Evolutionary conservation across 2,329 filamentous ascomycete species (phyloP), one percentile per base, ranked within the genome.

Genomic region (Epichloe sibirici): DNA sequence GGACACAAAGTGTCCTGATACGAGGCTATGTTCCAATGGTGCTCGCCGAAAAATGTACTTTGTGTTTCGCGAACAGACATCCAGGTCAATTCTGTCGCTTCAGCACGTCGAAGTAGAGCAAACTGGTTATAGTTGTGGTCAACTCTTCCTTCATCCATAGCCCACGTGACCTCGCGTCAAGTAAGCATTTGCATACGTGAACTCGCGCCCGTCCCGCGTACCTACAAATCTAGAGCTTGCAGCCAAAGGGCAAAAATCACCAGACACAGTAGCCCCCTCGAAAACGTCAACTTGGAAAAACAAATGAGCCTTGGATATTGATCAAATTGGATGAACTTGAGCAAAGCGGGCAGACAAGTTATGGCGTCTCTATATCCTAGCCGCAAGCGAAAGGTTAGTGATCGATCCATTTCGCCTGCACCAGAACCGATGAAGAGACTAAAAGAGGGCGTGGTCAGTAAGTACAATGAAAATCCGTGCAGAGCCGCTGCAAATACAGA

Each of bases 351-450:
- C 17, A 28, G 51, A 23, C 40, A 56, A 31, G 28, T 15, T 31
- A 68, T 68, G 65, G 52, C 60, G 17, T 53, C 65, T 9, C 43
- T 58, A 40, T 56, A 55, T 43, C 49, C 57, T 11, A 34, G 59
- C 5, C 42, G 46, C 25, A 72, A 72, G 57, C 66, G 70, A 44
- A 70, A 69, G 54, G 61, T 64, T 23, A 50, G 61, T 49, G 71
- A 73, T 40, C 67, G 65, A 31, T 60, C 73, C 21, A 70, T 80
- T 52, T 80, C 77, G 40, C 78, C 78, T 12, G 78, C 78, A 11
- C 73, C 72, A 12, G 43, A 40, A 9, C 37, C 47, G 0, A 31
- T 74, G 54, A 80, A 79, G 60, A 73, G 77, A 39, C 13, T 34
- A 4, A 39, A 31, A n/a, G 37, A 49, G 23, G 11, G 8, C 39